A percentile compares a stretch with the other conserved stretches of the same genome.
phyloP scores from a whole-genome alignment of 495 filamentous ascomycete species.

The Opeltia flavorubescens region DNA sequence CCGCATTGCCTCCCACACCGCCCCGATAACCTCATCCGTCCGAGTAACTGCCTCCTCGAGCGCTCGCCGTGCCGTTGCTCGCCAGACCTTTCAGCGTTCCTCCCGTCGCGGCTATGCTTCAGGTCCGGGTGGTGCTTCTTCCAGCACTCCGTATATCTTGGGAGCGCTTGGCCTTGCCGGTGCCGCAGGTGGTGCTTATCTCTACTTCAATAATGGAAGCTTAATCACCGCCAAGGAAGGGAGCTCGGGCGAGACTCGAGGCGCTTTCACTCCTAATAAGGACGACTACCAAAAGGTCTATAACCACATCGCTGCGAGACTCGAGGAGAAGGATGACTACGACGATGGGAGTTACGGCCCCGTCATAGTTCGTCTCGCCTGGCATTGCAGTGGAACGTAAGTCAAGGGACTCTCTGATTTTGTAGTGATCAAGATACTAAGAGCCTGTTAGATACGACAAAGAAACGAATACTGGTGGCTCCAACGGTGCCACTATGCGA shows the following conservation, averaged over 20 bases:
- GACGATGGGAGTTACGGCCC: conserved; percentile 95
- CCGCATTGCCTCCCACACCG: conserved; percentile 36
- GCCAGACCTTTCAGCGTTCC: conserved; percentile 47
- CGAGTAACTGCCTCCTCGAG: conserved; percentile 33
- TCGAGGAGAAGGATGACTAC: conserved; percentile 87
- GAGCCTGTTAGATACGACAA: conserved; percentile 49
- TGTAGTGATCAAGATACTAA: not conserved
- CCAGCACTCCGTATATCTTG: conserved; percentile 29
- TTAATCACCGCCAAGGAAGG: conserved; percentile 13
- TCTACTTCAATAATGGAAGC: conserved; percentile 45
- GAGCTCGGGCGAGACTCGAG: conserved; percentile 28
- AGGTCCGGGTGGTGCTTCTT: conserved; percentile 39
- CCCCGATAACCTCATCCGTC: conserved; percentile 29
- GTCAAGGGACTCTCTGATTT: not conserved
- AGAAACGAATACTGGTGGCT: conserved; percentile 79
- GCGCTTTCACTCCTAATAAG: conserved; percentile 57
- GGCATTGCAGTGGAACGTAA: conserved; percentile 69
- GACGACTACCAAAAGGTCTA: conserved; percentile 95
- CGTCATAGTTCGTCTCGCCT: conserved; percentile 71
- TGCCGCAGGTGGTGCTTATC: conserved; percentile 52
- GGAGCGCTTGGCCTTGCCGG: conserved; percentile 44
- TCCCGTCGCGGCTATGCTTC: conserved; percentile 68
- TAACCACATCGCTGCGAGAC: conserved; percentile 60
- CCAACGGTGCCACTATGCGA: conserved; percentile 96
- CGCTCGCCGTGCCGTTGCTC: conserved; percentile 38